Conservation (phyloP, 2,329 filamentous ascomycete species). For the Hymenoscyphus repandus region DNA sequence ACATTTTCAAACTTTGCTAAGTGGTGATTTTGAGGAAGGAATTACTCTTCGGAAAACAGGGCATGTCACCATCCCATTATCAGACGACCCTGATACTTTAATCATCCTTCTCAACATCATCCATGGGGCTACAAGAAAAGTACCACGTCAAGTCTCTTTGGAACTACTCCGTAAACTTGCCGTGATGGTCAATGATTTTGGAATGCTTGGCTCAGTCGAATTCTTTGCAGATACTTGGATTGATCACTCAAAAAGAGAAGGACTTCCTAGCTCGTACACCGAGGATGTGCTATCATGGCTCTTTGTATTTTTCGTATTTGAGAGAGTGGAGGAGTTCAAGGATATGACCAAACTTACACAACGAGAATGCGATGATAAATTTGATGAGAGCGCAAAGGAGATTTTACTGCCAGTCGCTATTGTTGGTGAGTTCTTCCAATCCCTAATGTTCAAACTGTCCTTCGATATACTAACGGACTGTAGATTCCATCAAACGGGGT, state of each 20-base stretch:
- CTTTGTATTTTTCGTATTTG: conserved; percentile 22
- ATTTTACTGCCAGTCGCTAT: conserved; percentile 9
- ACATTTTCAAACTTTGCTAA: conserved; percentile 15
- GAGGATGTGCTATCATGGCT: conserved; percentile 16
- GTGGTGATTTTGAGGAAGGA: conserved; percentile 11
- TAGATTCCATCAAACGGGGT: conserved; percentile 17
- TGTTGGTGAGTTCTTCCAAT: conserved; percentile 2
- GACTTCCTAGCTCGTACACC: conserved; percentile 16
- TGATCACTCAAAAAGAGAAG: conserved; percentile 19
- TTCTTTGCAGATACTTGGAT: conserved; percentile 40
- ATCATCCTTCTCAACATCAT: conserved; percentile 40
- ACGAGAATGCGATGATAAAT: conserved; percentile 17
- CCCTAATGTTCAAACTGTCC: not conserved
- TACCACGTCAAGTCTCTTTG: conserved; percentile 35
- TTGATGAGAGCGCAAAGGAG: conserved; percentile 12
- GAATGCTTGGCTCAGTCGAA: conserved; percentile 39
- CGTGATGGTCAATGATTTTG: conserved; percentile 39
- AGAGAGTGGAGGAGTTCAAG: conserved; percentile 15
- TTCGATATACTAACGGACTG: not conserved
- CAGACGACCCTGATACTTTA: conserved; percentile 34
- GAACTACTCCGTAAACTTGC: conserved; percentile 41
- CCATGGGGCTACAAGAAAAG: conserved; percentile 37
- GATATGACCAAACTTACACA: conserved; percentile 19
- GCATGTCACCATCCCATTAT: conserved; percentile 14
- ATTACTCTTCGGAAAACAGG: conserved; percentile 9